A percentile compares a stretch with the other conserved stretches of the same genome.
Conservation (phyloP, 2,329 filamentous ascomycete genomes). For the Xylariaceae sp. region DNA sequence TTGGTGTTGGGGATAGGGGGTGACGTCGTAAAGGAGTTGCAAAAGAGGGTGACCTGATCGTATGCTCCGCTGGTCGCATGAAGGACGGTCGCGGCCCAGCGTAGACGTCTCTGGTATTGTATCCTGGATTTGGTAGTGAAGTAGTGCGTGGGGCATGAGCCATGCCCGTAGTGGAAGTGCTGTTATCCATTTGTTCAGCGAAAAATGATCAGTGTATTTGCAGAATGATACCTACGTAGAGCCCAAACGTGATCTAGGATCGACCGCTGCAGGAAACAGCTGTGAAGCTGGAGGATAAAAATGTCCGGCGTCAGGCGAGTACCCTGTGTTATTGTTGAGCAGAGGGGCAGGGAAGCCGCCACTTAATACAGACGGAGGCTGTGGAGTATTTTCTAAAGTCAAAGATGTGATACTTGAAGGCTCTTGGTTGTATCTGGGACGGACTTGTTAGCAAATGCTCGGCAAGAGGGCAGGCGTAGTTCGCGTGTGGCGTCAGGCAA, state of each 20-base stretch:
- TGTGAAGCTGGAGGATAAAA: conserved; percentile 44
- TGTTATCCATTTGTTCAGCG: conserved; percentile 43
- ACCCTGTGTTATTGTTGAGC: conserved; percentile 46
- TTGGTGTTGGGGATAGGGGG: conserved; percentile 53
- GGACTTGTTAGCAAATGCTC: conserved; percentile 33
- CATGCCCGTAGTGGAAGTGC: conserved; percentile 53
- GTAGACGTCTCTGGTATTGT: conserved; percentile 55
- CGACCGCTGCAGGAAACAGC: conserved; percentile 41
- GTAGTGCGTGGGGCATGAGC: conserved; percentile 55
- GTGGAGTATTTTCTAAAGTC: conserved; percentile 51
- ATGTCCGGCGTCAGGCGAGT: conserved; percentile 46
- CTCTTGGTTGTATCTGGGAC: conserved; percentile 54
- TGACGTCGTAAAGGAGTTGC: conserved; percentile 46
- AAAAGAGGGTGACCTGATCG: conserved; percentile 52
- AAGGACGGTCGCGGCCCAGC: conserved; percentile 49
- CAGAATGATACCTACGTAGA: conserved; percentile 49
- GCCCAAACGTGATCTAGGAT: conserved; percentile 53
- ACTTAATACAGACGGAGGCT: conserved; percentile 50
- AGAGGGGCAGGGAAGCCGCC: conserved; percentile 51
- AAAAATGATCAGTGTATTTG: conserved; percentile 10
- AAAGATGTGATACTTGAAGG: conserved; percentile 47
- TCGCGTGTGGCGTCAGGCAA: conserved; percentile 30
- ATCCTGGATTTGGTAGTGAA: conserved; percentile 50
- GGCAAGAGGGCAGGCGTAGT: conserved; percentile 26
- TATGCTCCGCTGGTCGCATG: conserved; percentile 47